Percentiles rank a stretch among this genome's conserved stretches.
These are phyloP conservation scores for Acorus gramineus DNA, from an alignment of 106 monocot genomes.

Conservation along the genomic window DNA sequence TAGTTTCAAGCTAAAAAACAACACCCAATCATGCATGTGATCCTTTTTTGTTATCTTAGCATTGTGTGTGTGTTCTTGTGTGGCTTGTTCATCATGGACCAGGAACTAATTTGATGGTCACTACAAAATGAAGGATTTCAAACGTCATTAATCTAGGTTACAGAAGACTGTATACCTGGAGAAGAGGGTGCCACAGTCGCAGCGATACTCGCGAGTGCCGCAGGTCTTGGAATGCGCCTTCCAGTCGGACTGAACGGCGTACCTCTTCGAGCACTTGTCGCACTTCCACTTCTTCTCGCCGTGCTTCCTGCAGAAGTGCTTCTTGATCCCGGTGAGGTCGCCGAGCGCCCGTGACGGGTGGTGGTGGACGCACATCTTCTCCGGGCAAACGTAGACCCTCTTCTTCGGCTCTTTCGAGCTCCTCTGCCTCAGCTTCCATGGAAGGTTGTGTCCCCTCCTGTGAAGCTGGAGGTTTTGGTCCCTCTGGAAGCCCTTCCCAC, in stretches of 20 bases:
- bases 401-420: conserved; percentile 59
- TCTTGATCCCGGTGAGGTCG: conserved; percentile 75
- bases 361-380: conserved; percentile 63
- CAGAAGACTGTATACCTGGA: too few relatives aligned
- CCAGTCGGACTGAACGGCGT: conserved; percentile 5
- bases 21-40: too few relatives aligned
- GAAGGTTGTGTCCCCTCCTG: conserved; percentile 4
- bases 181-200: too few relatives aligned
- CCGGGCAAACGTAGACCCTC: conserved; percentile 73
- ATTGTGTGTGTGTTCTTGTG: too few relatives aligned
- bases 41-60: too few relatives aligned
- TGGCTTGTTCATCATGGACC: too few relatives aligned
- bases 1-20: conserved; percentile 14
- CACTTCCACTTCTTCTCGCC: conserved; percentile 29
- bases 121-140: too few relatives aligned
- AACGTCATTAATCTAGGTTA: too few relatives aligned
- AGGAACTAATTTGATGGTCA: too few relatives aligned
- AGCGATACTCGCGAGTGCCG: too few relatives aligned
- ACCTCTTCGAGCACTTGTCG: conserved; percentile 64
- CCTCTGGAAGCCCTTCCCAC: conserved; percentile 70
- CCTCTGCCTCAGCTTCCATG: conserved; percentile 37
- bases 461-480: conserved; percentile 74
- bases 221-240: too few relatives aligned
- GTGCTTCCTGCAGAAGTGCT: conserved; percentile 8
- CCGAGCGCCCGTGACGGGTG: conserved; percentile 63